phyloP scores from a whole-genome alignment of 495 filamentous ascomycete genomes.

The Parathielavia hyrcaniae region DNA sequence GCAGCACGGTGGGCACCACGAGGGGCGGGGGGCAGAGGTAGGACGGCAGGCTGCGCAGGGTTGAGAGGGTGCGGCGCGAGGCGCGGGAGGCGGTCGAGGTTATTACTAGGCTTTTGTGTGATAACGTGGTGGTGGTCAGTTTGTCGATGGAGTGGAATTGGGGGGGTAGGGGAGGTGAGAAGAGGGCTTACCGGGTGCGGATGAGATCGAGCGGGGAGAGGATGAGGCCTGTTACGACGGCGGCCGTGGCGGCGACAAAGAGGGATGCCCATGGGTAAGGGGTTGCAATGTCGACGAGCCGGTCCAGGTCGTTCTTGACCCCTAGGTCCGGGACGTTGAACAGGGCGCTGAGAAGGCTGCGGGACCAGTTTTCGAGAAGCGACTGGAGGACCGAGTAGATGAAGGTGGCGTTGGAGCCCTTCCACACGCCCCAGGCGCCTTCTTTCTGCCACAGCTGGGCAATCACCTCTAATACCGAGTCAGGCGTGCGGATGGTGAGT shows the following conservation, averaged over 20 bases:
- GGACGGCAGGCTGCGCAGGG: conserved; percentile 68
- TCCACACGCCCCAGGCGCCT: conserved; percentile 88
- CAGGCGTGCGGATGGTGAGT: conserved; percentile 59
- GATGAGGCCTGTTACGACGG: conserved; percentile 69
- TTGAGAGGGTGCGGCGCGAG: conserved; percentile 66
- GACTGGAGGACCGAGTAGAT: conserved; percentile 78
- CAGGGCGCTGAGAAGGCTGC: conserved; percentile 73
- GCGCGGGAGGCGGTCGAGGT: conserved; percentile 62
- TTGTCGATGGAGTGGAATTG: background rate
- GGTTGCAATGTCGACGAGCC: conserved; percentile 54
- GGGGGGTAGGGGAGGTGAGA: background rate
- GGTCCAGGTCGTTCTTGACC: conserved; percentile 48
- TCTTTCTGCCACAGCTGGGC: conserved; percentile 83
- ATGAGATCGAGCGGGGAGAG: conserved; percentile 84
- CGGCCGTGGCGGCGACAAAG: conserved; percentile 73
- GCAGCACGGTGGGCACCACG: conserved; percentile 74
- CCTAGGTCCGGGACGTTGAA: conserved; percentile 77
- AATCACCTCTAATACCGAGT: conserved; percentile 72
- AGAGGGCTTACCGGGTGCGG: conserved; percentile 60
- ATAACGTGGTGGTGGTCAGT: background rate
- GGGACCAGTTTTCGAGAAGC: conserved; percentile 79
- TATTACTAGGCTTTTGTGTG: conserved; percentile 72
- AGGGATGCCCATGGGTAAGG: conserved; percentile 68
- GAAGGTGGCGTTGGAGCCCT: conserved; percentile 85
- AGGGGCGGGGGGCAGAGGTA: conserved; percentile 65